Base-by-base conservation (phyloP, 306 rosid species). In the Casuarina cunninghamiana region DNA sequence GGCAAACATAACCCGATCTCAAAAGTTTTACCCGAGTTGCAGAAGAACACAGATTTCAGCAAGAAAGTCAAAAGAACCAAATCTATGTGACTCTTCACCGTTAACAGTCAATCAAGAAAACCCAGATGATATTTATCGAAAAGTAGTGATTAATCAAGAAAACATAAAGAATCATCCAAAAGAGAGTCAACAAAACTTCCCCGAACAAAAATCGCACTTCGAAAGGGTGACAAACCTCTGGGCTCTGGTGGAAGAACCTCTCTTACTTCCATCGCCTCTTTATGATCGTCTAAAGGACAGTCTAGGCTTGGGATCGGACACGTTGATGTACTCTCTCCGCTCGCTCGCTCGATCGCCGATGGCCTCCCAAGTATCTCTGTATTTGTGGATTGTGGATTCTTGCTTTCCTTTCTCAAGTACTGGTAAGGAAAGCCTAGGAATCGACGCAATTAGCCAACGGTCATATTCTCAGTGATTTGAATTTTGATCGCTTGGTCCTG, bases 251-350 rank as follows among this genome's bases (percentile, higher is more conserved):
- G 69, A 63, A 38, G 69, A 13, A 12, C 69, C 17, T 19, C 69
- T 63, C 69, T 63, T 12, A 45, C 69, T 63, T 63, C 69, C 69
- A 63, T 63, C 12, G 69, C 42, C 38, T 62, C 69, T 37, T 13
- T 13, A 39, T 13, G 45, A 62, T 62, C 15, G n/a, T 62, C 45
- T 38, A 63, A 63, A 63, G 13, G 5, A 2, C 38, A 6, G 13
- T 35, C 69, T 63, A 45, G 45, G 69, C 38, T 63, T 58, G 39
- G 38, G 32, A 19, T 26, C 26, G 26, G 39, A 58, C 65, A 37
- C 63, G 65, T 10, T 10, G 26, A 26, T 26, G 38, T 26, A 10
- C 48, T 44, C 50, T 46, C 12, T 46, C 13, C 2, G 8, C 21
- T 57, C 38, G 19, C 63, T 54, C 35, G 6, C 35, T 19, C 38